Base-by-base conservation (phyloP, 2,329 filamentous ascomycete genomes). In the Neopestalotiopsis sp. region DNA sequence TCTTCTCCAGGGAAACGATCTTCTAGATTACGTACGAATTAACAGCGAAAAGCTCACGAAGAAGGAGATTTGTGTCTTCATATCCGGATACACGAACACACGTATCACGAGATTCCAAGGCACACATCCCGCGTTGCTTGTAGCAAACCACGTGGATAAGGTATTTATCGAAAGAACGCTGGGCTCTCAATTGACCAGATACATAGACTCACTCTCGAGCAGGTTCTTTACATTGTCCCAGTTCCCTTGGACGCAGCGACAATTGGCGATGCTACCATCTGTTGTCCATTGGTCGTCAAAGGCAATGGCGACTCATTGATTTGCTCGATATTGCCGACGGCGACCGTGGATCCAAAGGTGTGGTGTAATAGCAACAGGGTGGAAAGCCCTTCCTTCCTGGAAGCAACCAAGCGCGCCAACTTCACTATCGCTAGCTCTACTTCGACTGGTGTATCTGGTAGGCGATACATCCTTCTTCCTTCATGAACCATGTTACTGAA, bases 221-320 rank as follows among this genome's bases (percentile, higher is more conserved):
- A 75, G 73, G 71, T 73, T 57, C 65, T 76, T 24, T 76, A 76
- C 59, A 72, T 76, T 61, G 68, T 76, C 13, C 74, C 74, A 49
- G 73, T 76, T 14, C 74, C 74, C 30, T 68, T 76, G 57, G 73
- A 76, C 63, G 66, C 72, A 61, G 74, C 74, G 30, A 74, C 74
- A 10, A 76, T 76, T 59, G 73, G 74, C 61, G 72, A 74, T 32
- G 72, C 74, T 1, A 73, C 71, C 1, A 68, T 76, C 14, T 76
- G 74, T 66, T 73, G 70, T 10, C 72, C 74, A 7, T 59, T 76
- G 49, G 73, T 75, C 28, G 69, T 75, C 45, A 73, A 74, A 56
- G 71, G 73, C 12, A 65, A 73, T n/a, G 70, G 74, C n/a, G 64
- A 72, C 20, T 69, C 68, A 10, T 62, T 76, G 14, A 69, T 73